Percentiles rank a stretch among this genome's conserved stretches.
These are phyloP conservation scores for Albizia julibrissin DNA, from an alignment of 306 rosid species.

Conservation along the genomic window DNA sequence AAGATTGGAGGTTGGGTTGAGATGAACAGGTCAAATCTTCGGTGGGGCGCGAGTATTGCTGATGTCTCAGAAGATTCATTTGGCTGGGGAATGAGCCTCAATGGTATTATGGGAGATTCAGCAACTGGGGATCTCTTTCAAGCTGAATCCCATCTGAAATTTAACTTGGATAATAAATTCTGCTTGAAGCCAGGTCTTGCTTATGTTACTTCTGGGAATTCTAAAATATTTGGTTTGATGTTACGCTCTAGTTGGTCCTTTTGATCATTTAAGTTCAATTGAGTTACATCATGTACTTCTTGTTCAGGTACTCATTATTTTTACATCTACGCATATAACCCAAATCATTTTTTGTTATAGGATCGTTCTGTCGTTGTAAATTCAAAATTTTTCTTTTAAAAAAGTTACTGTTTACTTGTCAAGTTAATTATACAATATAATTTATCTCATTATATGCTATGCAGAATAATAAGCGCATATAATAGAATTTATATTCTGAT, in stretches of 20 bases:
- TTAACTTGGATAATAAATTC: constrained; percentile 58
- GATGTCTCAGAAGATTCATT: constrained; percentile 73
- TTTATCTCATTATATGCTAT: too few relatives aligned
- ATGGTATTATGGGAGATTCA: constrained; percentile 57
- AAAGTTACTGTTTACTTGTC: not conserved
- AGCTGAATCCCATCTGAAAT: constrained; percentile 71
- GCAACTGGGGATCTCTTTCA: constrained; percentile 54
- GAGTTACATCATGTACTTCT: not conserved
- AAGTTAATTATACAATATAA: not conserved
- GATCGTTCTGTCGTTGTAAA: not conserved
- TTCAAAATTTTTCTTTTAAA: not conserved
- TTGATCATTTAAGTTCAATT: constrained; percentile 33
- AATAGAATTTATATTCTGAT: too few relatives aligned
- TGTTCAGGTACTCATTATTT: constrained; percentile 4
- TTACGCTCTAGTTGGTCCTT: constrained; percentile 79
- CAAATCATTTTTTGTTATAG: constrained; percentile 16
- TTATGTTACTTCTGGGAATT: constrained; percentile 55
- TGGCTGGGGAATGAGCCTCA: constrained; percentile 80
- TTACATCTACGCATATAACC: constrained; percentile 21
- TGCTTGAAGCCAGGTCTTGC: constrained; percentile 83
- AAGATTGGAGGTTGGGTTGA: constrained; percentile 88
- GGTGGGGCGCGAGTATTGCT: constrained; percentile 64
- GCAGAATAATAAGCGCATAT: not conserved
- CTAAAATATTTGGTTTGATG: constrained; percentile 57
- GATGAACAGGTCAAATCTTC: constrained; percentile 56